Evolutionary conservation across 306 rosid species (phyloP), one percentile per base, ranked within the genome.

Genomic region (Quercus rubra): DNA sequence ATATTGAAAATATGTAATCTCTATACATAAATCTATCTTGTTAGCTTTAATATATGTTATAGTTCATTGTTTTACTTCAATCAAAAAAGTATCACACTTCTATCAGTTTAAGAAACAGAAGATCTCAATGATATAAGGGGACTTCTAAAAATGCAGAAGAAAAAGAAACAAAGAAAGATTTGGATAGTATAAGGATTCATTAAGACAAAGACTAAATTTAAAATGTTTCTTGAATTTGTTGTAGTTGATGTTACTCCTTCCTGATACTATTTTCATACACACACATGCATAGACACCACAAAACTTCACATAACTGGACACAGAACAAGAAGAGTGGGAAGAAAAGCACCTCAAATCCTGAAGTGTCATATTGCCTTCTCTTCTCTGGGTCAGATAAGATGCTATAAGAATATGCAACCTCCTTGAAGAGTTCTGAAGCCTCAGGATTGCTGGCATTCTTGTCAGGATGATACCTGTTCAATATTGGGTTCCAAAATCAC

Each of bases 301-400:
- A 68, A 35, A 68, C 30, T 54, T 33, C 55, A n/a, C 72, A 55
- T 54, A 51, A 35, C 4, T 3, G 4, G 33, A 55, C 70, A 43
- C 58, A 66, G 71, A 72, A 76, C 21, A 76, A 43, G 49, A 52
- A 43, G 76, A 41, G 7, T 15, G 68, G 21, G 58, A 74, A 74
- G 82, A 81, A 71, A 84, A 63, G 70, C 46, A 96, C 99, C 99
- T 96, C 98, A 77, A 93, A 96, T 51, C 99, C 99, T 28, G 97
- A 92, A 82, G 82, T 96, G 80, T 96, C 99, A 78, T 90, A 96
- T 80, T 93, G 98, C 86, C 94, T 89, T 85, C 96, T 96, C 90
- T 93, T 96, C 90, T 93, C 98, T 27, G 98, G 97, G 82, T 96
- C 99, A 12, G 99, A 93, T 84, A 96, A 88, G 83, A 96, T 96